Conservation (phyloP, 2,329 filamentous ascomycete genomes). For the Lecanicillium sp. region DNA sequence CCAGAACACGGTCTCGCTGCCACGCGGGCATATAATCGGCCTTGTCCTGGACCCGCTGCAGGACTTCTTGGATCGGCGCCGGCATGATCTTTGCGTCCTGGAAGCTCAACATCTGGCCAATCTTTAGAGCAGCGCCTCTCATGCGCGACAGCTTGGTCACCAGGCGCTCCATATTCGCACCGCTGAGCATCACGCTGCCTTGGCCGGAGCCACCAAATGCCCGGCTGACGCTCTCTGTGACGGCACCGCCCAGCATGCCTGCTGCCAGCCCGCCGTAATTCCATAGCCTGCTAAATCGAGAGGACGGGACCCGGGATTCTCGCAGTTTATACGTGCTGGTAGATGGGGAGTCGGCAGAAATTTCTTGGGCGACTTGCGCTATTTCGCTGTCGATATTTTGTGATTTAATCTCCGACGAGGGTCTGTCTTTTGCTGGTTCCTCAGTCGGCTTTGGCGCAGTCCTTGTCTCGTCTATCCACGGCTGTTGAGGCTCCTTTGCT, state of each 20-base stretch:
- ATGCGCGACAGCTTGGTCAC: slow-evolving; percentile 91
- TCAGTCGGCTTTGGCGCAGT: neutral
- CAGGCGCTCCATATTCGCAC: slow-evolving; percentile 84
- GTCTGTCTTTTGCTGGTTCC: neutral
- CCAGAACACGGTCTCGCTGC: slow-evolving; percentile 79
- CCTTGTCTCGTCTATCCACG: neutral
- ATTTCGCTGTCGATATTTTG: neutral
- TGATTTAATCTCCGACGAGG: neutral
- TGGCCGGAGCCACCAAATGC: slow-evolving; percentile 58
- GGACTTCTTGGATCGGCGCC: slow-evolving; percentile 73
- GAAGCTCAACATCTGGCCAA: slow-evolving; percentile 97
- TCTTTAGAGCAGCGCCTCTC: slow-evolving; percentile 92
- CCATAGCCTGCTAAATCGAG: slow-evolving; percentile 80
- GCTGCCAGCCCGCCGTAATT: slow-evolving; percentile 91
- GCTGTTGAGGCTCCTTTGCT: neutral
- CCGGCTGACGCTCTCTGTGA: slow-evolving; percentile 76
- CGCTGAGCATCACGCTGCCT: slow-evolving; percentile 80
- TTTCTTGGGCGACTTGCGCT: slow-evolving; percentile 17
- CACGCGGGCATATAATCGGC: slow-evolving; percentile 97
- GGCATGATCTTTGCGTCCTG: slow-evolving; percentile 96
- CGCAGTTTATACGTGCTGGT: slow-evolving; percentile 55
- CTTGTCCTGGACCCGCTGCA: slow-evolving; percentile 90
- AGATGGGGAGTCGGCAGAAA: too few relatives aligned
- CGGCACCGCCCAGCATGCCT: slow-evolving; percentile 89
- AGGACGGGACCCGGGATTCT: slow-evolving; percentile 85